A percentile compares a stretch with the other conserved stretches of the same genome.
These are phyloP conservation scores for Endothia cerciana DNA, from an alignment of 2,329 filamentous ascomycete genomes.

Conservation along the genomic window DNA sequence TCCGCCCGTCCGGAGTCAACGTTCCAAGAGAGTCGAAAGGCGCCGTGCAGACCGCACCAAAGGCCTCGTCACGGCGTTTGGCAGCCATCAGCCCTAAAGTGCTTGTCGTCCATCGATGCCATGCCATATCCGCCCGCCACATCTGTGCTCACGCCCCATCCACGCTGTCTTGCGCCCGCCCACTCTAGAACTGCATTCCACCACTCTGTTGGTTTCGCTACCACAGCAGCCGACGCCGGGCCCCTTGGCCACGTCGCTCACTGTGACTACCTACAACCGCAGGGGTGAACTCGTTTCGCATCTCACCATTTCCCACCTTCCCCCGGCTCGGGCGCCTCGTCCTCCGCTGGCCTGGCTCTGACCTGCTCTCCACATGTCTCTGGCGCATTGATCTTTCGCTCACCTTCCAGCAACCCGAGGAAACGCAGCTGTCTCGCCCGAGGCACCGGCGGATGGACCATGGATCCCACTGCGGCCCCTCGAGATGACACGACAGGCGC, in stretches of 20 bases:
- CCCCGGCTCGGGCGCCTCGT: neutral
- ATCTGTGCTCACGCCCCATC: neutral
- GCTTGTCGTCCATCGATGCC: slow-evolving; percentile 1
- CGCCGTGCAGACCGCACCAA: too few species aligned
- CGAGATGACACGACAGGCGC: slow-evolving; percentile 14
- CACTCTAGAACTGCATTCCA: slow-evolving; percentile 9
- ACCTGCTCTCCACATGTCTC: neutral
- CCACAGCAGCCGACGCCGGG: neutral
- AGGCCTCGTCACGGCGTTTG: neutral
- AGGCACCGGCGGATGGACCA: slow-evolving; percentile 4
- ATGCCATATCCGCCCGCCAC: slow-evolving; percentile 2
- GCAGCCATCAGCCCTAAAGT: slow-evolving; percentile 2
- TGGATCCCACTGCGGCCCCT: slow-evolving; percentile 14
- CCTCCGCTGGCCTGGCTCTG: neutral
- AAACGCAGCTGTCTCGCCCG: neutral
- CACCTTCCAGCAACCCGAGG: neutral
- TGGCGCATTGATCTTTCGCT: neutral
- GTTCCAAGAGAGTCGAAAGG: neutral
- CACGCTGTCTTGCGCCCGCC: neutral
- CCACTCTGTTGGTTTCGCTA: neutral
- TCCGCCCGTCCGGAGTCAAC: neutral
- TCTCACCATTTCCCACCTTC: neutral
- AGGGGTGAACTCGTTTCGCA: neutral
- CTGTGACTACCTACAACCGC: neutral
- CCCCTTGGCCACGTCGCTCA: slow-evolving; percentile 3